These are phyloP conservation scores for Auricularia sp. DNA, from an alignment of 768 basidiomycete species.

Conservation along the genomic window DNA sequence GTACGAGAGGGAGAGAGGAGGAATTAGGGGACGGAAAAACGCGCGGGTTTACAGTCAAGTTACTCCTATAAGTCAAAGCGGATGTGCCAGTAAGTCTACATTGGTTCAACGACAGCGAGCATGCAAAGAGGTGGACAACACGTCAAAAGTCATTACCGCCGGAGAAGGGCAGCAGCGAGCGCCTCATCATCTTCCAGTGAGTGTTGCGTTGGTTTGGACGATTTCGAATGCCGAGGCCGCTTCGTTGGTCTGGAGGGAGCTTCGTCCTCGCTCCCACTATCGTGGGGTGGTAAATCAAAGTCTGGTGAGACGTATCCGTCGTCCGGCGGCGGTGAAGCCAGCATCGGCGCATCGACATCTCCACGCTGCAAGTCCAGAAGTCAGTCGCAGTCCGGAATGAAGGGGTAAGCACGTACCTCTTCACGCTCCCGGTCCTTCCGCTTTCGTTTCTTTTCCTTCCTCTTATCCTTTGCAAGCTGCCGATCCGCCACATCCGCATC, in stretches of 20 bases:
- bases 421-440: slow-evolving; percentile 66
- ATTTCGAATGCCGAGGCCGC: neutral
- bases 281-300: slow-evolving; percentile 41
- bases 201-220: slow-evolving; percentile 14
- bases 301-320: slow-evolving; percentile 67
- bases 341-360: slow-evolving; percentile 23
- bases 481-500: slow-evolving; percentile 67
- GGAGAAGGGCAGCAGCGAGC: slow-evolving; percentile 51
- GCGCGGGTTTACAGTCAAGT: too few relatives aligned
- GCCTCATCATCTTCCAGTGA: slow-evolving; percentile 48
- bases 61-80: too few relatives aligned
- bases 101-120: too few relatives aligned
- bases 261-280: slow-evolving; percentile 21
- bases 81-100: too few relatives aligned
- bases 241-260: slow-evolving; percentile 10
- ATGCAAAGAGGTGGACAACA: too few relatives aligned
- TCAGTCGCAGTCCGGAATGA: slow-evolving; percentile 7
- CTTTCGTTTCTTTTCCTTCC: slow-evolving; percentile 85
- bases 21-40: too few relatives aligned
- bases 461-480: slow-evolving; percentile 77
- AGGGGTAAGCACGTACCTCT: neutral
- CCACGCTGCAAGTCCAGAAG: slow-evolving; percentile 15
- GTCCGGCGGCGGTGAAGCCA: slow-evolving; percentile 33
- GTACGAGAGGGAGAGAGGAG: too few relatives aligned
- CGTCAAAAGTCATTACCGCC: neutral